A percentile compares a stretch with the other conserved stretches of the same genome.
phyloP scores from a whole-genome alignment of 2,329 filamentous ascomycete genomes.

The Torrubiella hemipterigena region DNA sequence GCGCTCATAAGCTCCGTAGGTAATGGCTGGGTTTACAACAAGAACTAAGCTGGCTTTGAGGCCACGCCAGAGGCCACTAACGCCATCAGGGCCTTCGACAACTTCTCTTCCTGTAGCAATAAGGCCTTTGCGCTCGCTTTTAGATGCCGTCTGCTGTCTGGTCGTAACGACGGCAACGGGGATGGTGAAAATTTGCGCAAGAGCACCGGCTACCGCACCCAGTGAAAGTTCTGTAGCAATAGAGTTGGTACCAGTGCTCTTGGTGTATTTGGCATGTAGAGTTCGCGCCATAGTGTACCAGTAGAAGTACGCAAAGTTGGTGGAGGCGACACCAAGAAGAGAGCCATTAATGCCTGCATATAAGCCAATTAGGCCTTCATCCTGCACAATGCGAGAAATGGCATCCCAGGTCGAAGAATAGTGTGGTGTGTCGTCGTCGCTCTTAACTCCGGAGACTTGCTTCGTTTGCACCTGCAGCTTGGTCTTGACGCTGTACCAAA shows the following conservation, averaged over 20 bases:
- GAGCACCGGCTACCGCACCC: conserved; percentile 75
- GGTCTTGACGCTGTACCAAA: conserved; percentile 71
- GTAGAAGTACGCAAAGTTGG: conserved; percentile 99
- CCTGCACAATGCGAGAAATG: conserved; percentile 67
- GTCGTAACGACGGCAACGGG: conserved; percentile 93
- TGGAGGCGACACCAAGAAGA: conserved; percentile 84
- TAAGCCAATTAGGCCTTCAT: conserved; percentile 70
- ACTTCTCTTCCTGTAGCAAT: conserved; percentile 83
- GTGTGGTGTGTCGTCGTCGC: conserved; percentile 45
- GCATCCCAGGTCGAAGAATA: conserved; percentile 86
- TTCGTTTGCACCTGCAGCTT: conserved; percentile 91
- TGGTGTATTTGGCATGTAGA: conserved; percentile 57
- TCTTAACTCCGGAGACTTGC: conserved; percentile 30
- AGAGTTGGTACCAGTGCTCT: conserved; percentile 44
- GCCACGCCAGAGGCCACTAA: conserved; percentile 83
- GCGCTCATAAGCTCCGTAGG: conserved; percentile 91
- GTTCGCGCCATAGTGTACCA: conserved; percentile 88
- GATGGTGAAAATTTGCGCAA: conserved; percentile 93
- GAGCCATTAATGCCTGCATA: conserved; percentile 84
- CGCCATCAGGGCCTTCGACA: conserved; percentile 79
- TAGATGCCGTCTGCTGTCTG: conserved; percentile 84
- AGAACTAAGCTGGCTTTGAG: conserved; percentile 92
- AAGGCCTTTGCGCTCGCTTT: conserved; percentile 73
- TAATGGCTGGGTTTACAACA: conserved; percentile 93
- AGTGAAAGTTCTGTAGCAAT: conserved; percentile 75